These are phyloP conservation scores for Austropuccinia psidii DNA, from an alignment of 1,284 basidiomycete genomes.

Conservation along the genomic window DNA sequence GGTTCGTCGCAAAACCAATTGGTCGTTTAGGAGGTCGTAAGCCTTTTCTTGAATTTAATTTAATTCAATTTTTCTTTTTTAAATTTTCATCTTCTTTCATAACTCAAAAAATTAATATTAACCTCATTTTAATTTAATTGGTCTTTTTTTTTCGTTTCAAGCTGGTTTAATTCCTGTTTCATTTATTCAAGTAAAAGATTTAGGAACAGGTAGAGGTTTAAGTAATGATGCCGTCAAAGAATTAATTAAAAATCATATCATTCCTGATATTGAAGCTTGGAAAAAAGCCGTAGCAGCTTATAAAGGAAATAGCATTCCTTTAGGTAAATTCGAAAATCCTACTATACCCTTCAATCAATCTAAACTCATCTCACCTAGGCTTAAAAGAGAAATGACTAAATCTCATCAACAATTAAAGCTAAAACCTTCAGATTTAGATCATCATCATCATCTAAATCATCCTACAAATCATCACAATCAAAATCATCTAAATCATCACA, in stretches of 20 bases:
- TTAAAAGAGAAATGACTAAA: slow-evolving; percentile 25
- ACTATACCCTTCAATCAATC: slow-evolving; percentile 51
- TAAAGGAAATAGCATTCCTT: slow-evolving; percentile 88
- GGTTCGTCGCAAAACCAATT: slow-evolving; percentile 45
- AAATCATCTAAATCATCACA: too few relatives aligned
- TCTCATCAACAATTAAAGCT: slow-evolving; percentile 18
- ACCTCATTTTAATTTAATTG: not conserved
- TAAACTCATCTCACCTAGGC: slow-evolving; percentile 42
- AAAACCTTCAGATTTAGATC: slow-evolving; percentile 44
- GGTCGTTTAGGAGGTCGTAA: slow-evolving; percentile 33
- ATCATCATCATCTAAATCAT: too few relatives aligned
- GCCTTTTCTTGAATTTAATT: too few relatives aligned
- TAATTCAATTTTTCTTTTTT: not conserved
- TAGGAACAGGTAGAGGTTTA: slow-evolving; percentile 57
- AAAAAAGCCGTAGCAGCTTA: slow-evolving; percentile 89
- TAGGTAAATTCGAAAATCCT: slow-evolving; percentile 74
- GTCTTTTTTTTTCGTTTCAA: not conserved
- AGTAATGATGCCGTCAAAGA: slow-evolving; percentile 58
- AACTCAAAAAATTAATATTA: not conserved
- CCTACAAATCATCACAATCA: too few relatives aligned
- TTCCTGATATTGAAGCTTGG: slow-evolving; percentile 97
- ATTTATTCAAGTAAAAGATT: slow-evolving; percentile 93
- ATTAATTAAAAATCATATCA: slow-evolving; percentile 71
- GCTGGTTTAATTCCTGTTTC: slow-evolving; percentile 94
- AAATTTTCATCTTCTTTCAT: not conserved